These are phyloP conservation scores for Arthrobotrys iridis DNA, from an alignment of 2,329 filamentous ascomycete species.

Conservation along the genomic window DNA sequence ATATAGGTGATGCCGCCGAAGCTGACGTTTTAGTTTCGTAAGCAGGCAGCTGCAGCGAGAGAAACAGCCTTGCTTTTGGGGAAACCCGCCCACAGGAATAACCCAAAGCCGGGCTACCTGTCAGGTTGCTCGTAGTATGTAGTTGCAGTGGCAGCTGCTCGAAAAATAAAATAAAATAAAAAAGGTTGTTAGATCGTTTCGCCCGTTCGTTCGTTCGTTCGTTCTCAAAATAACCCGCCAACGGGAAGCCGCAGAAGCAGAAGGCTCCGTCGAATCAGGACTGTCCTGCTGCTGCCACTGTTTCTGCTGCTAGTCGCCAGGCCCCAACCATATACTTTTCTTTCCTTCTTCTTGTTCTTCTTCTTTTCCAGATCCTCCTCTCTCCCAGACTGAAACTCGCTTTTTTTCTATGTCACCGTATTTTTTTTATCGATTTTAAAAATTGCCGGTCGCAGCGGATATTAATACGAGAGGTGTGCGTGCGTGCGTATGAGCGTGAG, in stretches of 20 bases:
- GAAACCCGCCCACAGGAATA: constrained; percentile 9
- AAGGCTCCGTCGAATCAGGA: background rate
- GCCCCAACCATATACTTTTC: background rate
- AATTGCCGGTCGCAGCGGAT: background rate
- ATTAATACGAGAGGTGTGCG: background rate
- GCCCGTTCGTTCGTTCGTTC: background rate
- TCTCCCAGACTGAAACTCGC: background rate
- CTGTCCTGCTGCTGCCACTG: background rate
- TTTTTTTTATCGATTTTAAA: background rate
- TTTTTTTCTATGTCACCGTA: background rate
- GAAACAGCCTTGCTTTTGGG: constrained; percentile 3
- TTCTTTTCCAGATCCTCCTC: no score
- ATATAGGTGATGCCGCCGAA: background rate
- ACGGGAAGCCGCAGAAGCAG: constrained; percentile 23
- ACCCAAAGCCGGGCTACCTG: no score
- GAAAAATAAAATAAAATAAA: no score
- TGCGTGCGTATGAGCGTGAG: background rate
- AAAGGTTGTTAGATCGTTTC: background rate
- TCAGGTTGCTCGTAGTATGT: no score
- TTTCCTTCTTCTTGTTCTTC: background rate
- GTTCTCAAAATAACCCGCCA: constrained; percentile 32
- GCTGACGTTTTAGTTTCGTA: constrained; percentile 22
- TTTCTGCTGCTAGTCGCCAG: background rate
- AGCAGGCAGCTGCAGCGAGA: constrained; percentile 3
- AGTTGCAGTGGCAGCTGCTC: no score